Base-by-base conservation (phyloP, 352 stramenopile genomes). In the Globisporangium cylindrosporum region DNA sequence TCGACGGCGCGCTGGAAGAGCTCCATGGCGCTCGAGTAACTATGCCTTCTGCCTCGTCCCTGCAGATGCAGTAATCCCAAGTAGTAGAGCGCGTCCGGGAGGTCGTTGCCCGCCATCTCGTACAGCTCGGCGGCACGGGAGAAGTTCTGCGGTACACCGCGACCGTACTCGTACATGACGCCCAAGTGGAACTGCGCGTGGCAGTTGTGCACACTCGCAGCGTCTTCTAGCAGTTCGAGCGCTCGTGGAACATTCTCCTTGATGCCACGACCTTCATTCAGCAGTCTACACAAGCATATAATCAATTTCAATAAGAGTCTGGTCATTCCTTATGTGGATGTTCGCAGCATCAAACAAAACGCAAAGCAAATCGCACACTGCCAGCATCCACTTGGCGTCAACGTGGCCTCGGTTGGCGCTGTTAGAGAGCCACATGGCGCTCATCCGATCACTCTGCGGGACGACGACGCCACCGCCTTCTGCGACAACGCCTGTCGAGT, bases 31-130 rank as follows among this genome's bases (percentile, higher is more conserved):
- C 25, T 48, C 4, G 64, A 15, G 1, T 75, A 77, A 71, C 71
- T 88, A 64, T 78, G 73, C 1, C 34, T 67, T 24, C 81, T 70
- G 3, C 84, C 84, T 57, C 84, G 77, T 9, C 84, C 82, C 3
- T 79, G 65, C 1, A 70, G 64, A 32, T 86, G 38, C 20, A 90
- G 73, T 38, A 92, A 62, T 3, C 70, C 82, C 9, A 92, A 69
- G 51, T 84, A 87, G 74, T 90, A 89, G 10, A 66, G 73, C 0
- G 81, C 84, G 18, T 90, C 82, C 1, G 71, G 29, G n/a, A 88
- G 66, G 55, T 65, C 59, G 9, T 70, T 27, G 2, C 46, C 55
- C n/a, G 72, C 80, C 38, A 68, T 66, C 14, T 64, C 64, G 66
- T 86, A 86, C 36, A 85, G 61, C 8, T 70, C 62, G 1, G 76